Evolutionary conservation across 805 yeast genomes (phyloP).

Genomic region (Saturnispora sanitii): DNA sequence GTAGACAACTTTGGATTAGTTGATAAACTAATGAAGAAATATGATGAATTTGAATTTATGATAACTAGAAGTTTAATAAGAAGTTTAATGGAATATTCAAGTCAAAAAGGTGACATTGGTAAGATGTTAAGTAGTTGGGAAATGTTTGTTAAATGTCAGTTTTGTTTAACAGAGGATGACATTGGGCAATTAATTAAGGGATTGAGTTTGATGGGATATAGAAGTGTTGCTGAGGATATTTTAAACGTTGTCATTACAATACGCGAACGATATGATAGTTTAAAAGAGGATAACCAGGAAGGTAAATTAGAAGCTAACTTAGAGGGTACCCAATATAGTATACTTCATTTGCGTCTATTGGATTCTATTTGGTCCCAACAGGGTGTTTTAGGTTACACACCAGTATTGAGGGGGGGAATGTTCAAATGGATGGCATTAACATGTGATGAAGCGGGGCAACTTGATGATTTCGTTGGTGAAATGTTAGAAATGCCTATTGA

Average conservation of each 20-base stretch:
- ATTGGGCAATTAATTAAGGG: constrained; percentile 1
- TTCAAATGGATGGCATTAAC: constrained; percentile 5
- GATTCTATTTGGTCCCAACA: neutral
- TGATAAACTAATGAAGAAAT: constrained; percentile 14
- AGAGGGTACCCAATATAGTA: neutral
- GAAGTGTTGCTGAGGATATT: neutral
- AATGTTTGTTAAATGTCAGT: constrained; percentile 10
- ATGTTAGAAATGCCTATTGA: neutral
- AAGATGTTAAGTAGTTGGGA: constrained; percentile 13
- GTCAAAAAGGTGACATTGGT: constrained; percentile 10
- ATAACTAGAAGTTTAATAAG: constrained; percentile 17
- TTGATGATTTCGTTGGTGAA: neutral
- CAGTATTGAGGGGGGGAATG: constrained; percentile 1
- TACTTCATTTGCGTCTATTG: neutral
- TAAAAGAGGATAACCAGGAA: neutral
- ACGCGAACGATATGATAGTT: constrained; percentile 1
- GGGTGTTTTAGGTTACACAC: neutral
- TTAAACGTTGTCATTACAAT: constrained; percentile 2
- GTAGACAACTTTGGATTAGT: constrained; percentile 13
- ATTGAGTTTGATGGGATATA: neutral
- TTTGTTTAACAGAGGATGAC: constrained; percentile 13
- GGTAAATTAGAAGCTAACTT: neutral
- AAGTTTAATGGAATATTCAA: constrained; percentile 8
- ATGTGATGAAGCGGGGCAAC: neutral
- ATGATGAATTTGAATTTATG: constrained; percentile 10